Percentiles rank a stretch among this genome's conserved stretches.
phyloP scores from a whole-genome alignment of 192 early-diverging fungal species.

The Coemansia sp. region DNA sequence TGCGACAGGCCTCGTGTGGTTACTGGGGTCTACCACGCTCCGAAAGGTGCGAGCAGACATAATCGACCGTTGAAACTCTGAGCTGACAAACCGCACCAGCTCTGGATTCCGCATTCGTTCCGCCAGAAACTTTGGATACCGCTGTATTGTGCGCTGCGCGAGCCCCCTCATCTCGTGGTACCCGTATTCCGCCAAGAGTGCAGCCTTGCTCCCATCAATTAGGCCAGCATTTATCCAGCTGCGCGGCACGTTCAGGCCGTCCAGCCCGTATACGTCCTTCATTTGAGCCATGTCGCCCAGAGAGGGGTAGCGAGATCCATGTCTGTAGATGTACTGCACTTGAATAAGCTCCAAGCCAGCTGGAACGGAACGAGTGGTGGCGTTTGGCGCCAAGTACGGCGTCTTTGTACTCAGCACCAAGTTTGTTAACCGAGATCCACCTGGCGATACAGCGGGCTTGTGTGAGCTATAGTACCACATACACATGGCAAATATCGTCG shows the following conservation, averaged over 20 bases:
- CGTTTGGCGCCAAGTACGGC: slow-evolving; percentile 13
- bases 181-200: slow-evolving; percentile 11
- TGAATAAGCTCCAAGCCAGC: slow-evolving; percentile 17
- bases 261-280: slow-evolving; percentile 1
- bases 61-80: slow-evolving; percentile 28
- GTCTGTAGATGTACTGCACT: slow-evolving; percentile 33
- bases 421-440: neutral
- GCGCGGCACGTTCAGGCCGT: slow-evolving; percentile 13
- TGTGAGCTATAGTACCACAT: neutral
- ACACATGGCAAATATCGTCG: neutral
- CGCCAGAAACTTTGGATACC: slow-evolving; percentile 13
- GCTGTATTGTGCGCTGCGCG: slow-evolving; percentile 8
- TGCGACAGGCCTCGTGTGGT: slow-evolving; percentile 12
- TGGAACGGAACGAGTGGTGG: neutral
- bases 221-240: slow-evolving; percentile 29
- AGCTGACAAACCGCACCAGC: slow-evolving; percentile 25
- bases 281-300: slow-evolving; percentile 13
- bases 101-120: neutral
- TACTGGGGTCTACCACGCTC: slow-evolving; percentile 10
- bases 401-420: slow-evolving; percentile 42
- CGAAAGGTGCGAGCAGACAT: slow-evolving; percentile 29
- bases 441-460: neutral
- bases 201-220: slow-evolving; percentile 5
- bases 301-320: slow-evolving; percentile 41
- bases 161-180: slow-evolving; percentile 11